Evolutionary conservation across 139 green algal genomes (phyloP).

Genomic region (Monoraphidium neglectum): DNA sequence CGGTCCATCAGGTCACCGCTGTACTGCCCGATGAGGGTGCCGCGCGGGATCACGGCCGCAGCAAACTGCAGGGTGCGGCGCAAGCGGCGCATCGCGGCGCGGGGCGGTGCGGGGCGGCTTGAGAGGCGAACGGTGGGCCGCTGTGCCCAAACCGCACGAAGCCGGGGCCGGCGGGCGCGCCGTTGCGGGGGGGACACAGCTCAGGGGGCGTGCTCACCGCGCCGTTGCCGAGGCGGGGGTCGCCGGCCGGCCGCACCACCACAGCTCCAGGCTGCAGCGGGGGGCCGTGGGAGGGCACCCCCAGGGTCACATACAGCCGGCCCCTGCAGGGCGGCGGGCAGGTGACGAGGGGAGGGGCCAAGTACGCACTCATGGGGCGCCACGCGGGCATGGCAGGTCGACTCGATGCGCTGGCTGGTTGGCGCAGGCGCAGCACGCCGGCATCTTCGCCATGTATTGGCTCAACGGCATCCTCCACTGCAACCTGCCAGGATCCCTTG

Average conservation of each 20-base stretch:
- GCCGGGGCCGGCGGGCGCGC: too few relatives aligned
- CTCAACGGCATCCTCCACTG: too few relatives aligned
- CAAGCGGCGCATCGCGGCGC: too few relatives aligned
- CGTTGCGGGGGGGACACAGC: too few relatives aligned
- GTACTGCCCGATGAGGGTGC: slow-evolving; percentile 52
- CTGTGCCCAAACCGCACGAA: too few relatives aligned
- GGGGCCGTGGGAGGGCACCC: slow-evolving; percentile 37
- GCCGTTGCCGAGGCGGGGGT: slow-evolving; percentile 47
- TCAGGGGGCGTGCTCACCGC: slow-evolving; percentile 9
- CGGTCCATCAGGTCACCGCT: slow-evolving; percentile 50
- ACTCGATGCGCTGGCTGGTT: too few relatives aligned
- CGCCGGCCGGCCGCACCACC: slow-evolving; percentile 37
- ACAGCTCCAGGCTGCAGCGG: slow-evolving; percentile 24
- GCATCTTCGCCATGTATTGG: neutral
- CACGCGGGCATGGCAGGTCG: too few relatives aligned
- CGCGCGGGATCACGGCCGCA: slow-evolving; percentile 29
- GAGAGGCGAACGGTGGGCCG: too few relatives aligned
- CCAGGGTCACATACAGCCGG: slow-evolving; percentile 38
- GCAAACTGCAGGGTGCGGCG: slow-evolving; percentile 9
- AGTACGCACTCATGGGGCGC: too few relatives aligned
- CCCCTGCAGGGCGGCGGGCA: slow-evolving; percentile 31
- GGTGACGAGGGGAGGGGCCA: too few relatives aligned
- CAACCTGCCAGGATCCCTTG: too few relatives aligned
- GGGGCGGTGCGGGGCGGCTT: too few relatives aligned
- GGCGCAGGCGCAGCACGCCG: neutral